A percentile compares a stretch with the other conserved stretches of the same genome.
Conservation (phyloP, 129 eudicot genomes). For the Artemisia argyi region DNA sequence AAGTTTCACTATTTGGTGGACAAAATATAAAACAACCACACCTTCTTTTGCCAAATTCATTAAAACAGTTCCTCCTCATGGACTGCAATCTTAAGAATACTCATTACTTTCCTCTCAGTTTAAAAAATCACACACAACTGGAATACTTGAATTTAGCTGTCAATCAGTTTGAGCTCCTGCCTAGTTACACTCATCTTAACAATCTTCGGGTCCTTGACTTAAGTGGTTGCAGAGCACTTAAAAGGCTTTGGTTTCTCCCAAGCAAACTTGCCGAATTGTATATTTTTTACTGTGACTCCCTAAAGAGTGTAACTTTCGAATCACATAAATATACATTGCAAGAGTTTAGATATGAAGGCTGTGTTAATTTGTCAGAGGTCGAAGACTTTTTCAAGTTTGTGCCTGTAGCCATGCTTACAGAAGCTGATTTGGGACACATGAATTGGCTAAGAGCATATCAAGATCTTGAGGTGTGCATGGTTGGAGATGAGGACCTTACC, state of each 20-base stretch:
- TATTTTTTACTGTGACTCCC: slow-evolving; percentile 4
- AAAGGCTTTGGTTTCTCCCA: no score
- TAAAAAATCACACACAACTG: neutral
- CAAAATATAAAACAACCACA: no score
- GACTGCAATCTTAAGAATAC: neutral
- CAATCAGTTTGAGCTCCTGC: neutral
- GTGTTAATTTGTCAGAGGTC: slow-evolving; percentile 22
- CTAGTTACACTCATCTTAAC: neutral
- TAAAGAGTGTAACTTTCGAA: no score
- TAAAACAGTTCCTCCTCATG: no score
- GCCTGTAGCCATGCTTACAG: slow-evolving; percentile 8
- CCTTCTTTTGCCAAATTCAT: no score
- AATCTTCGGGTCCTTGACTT: no score
- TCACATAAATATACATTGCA: no score
- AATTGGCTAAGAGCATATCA: no score
- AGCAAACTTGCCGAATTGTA: slow-evolving; percentile 11
- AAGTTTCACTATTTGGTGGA: no score
- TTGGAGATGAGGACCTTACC: slow-evolving; percentile 14
- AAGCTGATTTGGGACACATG: slow-evolving; percentile 20
- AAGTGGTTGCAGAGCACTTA: no score
- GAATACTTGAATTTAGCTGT: slow-evolving; percentile 4
- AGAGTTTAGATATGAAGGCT: neutral
- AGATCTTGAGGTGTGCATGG: no score
- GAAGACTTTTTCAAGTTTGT: slow-evolving; percentile 24
- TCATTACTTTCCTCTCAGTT: neutral